Evolutionary conservation across 495 filamentous ascomycete species (phyloP).

Genomic region (Peziza echinospora): DNA sequence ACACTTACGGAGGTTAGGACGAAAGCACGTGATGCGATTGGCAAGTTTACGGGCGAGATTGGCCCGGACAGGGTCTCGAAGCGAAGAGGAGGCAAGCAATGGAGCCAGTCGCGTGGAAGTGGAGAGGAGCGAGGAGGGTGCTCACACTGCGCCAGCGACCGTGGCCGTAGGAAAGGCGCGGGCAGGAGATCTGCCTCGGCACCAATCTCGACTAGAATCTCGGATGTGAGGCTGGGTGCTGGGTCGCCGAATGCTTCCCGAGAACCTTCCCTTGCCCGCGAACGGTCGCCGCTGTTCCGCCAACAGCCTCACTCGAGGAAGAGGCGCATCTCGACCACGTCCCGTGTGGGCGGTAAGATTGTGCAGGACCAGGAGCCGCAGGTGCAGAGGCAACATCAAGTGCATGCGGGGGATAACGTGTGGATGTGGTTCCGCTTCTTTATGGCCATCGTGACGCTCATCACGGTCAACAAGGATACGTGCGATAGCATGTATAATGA

Average conservation of each 20-base stretch:
- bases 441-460: background rate
- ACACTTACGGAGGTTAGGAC: background rate
- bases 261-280: conserved; percentile 1
- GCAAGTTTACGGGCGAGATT: background rate
- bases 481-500: background rate
- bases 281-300: background rate
- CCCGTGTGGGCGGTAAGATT: background rate
- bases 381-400: background rate
- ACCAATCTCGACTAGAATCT: background rate
- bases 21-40: background rate
- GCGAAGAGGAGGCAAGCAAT: background rate
- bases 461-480: background rate
- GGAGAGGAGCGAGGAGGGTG: background rate
- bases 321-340: background rate
- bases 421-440: conserved; percentile 6
- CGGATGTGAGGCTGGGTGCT: background rate
- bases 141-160: background rate
- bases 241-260: background rate
- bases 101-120: background rate
- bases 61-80: background rate
- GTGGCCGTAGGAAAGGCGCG: background rate
- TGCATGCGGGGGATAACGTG: conserved; percentile 15
- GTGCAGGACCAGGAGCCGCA: background rate
- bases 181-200: background rate
- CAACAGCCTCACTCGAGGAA: background rate